Conservation (phyloP, 2,329 filamentous ascomycete species). For the Daldinia sp. region DNA sequence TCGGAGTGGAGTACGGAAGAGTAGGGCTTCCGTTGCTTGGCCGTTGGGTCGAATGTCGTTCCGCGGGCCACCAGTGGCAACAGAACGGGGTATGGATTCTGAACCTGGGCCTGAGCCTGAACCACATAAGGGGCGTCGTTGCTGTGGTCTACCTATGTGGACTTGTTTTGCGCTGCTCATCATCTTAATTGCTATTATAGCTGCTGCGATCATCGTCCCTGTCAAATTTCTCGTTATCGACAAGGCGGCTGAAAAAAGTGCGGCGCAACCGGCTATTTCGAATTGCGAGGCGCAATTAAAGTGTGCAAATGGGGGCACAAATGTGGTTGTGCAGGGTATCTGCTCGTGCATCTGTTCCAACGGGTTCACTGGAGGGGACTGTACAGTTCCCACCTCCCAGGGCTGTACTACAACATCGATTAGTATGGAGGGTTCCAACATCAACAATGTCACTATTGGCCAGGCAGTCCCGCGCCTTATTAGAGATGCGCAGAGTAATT, state of each 20-base stretch:
- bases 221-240: slow-evolving; percentile 69
- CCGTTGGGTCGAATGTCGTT: slow-evolving; percentile 50
- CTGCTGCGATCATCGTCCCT: slow-evolving; percentile 84
- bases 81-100: slow-evolving; percentile 19
- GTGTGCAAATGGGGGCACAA: slow-evolving; percentile 84
- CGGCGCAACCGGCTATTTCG: slow-evolving; percentile 50
- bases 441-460: slow-evolving; percentile 80
- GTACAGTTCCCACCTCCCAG: slow-evolving; percentile 55
- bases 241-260: slow-evolving; percentile 49
- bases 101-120: slow-evolving; percentile 17
- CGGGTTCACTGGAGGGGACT: slow-evolving; percentile 75
- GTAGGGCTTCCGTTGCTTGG: slow-evolving; percentile 60
- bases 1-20: slow-evolving; percentile 54
- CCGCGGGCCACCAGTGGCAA: slow-evolving; percentile 26
- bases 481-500: slow-evolving; percentile 69
- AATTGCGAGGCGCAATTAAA: slow-evolving; percentile 68
- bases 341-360: slow-evolving; percentile 92
- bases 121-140: slow-evolving; percentile 62
- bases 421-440: slow-evolving; percentile 52
- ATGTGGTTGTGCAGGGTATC: slow-evolving; percentile 69
- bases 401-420: slow-evolving; percentile 62
- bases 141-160: slow-evolving; percentile 86
- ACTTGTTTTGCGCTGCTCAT: slow-evolving; percentile 73
- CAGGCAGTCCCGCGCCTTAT: slow-evolving; percentile 80
- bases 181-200: slow-evolving; percentile 74